Percentiles rank a stretch among this genome's conserved stretches.
phyloP scores from a whole-genome alignment of 177 flowering plant genomes.

The Vitis hybrid region DNA sequence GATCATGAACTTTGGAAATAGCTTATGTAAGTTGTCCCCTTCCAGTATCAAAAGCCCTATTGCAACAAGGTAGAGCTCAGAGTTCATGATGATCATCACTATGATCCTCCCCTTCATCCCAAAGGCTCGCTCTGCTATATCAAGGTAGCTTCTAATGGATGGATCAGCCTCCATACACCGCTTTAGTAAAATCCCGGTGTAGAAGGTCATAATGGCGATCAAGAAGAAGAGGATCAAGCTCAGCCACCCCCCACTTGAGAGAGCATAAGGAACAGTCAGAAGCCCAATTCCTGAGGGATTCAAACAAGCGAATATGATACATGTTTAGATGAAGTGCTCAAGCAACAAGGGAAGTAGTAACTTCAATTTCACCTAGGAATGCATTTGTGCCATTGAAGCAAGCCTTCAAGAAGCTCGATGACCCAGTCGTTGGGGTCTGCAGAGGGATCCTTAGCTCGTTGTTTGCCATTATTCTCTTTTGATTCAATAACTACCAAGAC shows the following conservation, averaged over 20 bases:
- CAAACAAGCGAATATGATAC: no score
- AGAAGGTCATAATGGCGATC: not conserved
- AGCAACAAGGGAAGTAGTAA: no score
- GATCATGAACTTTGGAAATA: not conserved
- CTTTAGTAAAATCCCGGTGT: not conserved
- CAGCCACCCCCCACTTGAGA: not conserved
- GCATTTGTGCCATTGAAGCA: slow-evolving; percentile 7
- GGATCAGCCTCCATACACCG: slow-evolving; percentile 3
- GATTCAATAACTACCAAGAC: no score
- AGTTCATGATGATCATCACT: not conserved
- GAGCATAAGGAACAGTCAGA: slow-evolving; percentile 1
- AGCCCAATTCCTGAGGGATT: slow-evolving; percentile 2
- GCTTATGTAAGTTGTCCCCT: no score
- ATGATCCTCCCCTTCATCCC: not conserved
- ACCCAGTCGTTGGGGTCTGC: no score
- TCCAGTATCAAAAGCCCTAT: no score
- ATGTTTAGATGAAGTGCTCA: no score
- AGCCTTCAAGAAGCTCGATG: not conserved
- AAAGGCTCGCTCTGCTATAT: not conserved
- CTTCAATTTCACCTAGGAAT: not conserved
- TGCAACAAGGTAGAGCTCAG: no score
- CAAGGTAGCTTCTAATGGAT: not conserved
- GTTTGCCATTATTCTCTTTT: no score
- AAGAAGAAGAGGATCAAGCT: not conserved
- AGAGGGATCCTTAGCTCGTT: no score